Conservation (phyloP, 495 filamentous ascomycete species). For the Penicillium flavigenum region DNA sequence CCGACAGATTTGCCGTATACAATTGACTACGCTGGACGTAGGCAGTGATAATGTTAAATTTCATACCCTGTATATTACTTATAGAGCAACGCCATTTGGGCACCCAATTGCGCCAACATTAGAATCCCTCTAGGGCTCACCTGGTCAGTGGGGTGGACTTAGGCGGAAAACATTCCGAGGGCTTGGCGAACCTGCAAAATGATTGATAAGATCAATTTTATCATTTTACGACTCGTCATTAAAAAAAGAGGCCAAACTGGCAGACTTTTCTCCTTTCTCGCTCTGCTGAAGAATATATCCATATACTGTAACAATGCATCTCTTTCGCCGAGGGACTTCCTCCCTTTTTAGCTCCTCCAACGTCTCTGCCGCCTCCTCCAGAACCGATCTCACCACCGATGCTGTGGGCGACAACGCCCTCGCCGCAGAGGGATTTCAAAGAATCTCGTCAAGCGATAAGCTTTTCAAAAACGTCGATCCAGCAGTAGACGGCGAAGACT, state of each 20-base stretch:
- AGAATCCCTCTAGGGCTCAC: background rate
- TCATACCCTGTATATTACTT: conserved; percentile 24
- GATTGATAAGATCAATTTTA: conserved; percentile 36
- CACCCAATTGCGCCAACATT: conserved; percentile 13
- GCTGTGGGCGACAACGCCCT: conserved; percentile 25
- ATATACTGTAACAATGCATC: conserved; percentile 29
- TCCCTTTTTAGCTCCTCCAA: conserved; percentile 39
- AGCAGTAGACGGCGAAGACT: conserved; percentile 82
- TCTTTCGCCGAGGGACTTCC: conserved; percentile 38
- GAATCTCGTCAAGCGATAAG: conserved; percentile 34
- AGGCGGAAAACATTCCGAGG: conserved; percentile 20
- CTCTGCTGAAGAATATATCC: background rate
- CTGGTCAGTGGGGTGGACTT: conserved; percentile 18
- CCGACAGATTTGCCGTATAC: conserved; percentile 48
- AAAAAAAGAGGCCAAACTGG: background rate
- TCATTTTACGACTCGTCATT: conserved; percentile 9
- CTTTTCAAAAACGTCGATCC: conserved; percentile 58
- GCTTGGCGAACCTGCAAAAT: conserved; percentile 30
- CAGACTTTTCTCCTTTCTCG: background rate
- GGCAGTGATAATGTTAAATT: conserved; percentile 10
- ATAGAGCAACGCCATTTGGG: conserved; percentile 14
- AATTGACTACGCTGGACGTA: conserved; percentile 32
- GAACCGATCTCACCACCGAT: conserved; percentile 27
- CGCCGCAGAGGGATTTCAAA: conserved; percentile 40
- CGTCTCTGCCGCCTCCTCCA: conserved; percentile 29